phyloP scores from a whole-genome alignment of 1,284 basidiomycete genomes.

The Exobasidium cylindrosporum region DNA sequence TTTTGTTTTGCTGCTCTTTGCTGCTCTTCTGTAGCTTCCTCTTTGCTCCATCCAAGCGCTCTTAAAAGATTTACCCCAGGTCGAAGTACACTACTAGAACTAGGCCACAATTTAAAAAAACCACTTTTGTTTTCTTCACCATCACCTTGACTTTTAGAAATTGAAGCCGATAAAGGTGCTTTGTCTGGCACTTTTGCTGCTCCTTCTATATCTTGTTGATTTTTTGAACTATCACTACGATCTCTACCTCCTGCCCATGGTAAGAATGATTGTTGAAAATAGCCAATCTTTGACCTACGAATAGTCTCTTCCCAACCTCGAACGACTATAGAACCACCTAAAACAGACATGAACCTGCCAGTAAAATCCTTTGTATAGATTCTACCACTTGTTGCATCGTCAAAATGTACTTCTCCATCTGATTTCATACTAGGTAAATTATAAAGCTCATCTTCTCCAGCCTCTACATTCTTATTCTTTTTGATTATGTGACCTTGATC shows the following conservation, averaged over 20 bases:
- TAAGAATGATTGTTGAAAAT: conserved; percentile 4
- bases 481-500: conserved; percentile 13
- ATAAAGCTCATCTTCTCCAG: conserved; percentile 19
- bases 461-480: conserved; percentile 20
- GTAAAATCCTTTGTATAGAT: conserved; percentile 48
- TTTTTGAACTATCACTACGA: conserved; percentile 1
- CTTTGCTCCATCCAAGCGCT: conserved; percentile 30
- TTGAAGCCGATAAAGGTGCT: conserved; percentile 21
- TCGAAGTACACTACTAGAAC: conserved; percentile 27
- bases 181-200: conserved; percentile 25
- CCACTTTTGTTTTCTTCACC: conserved; percentile 16
- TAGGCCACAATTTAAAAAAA: conserved; percentile 28
- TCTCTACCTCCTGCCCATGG: conserved; percentile 13
- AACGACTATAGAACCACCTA: conserved; percentile 44
- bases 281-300: conserved; percentile 22
- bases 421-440: conserved; percentile 41
- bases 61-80: conserved; percentile 28
- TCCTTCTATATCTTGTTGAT: conserved; percentile 18
- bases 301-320: conserved; percentile 45
- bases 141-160: not conserved
- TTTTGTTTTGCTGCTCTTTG: conserved; percentile 35
- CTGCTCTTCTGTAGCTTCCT: conserved; percentile 32
- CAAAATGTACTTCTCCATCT: conserved; percentile 49
- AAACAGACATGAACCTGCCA: conserved; percentile 37
- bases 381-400: conserved; percentile 48